Evolutionary conservation across 2,329 filamentous ascomycete species (phyloP), one percentile per base, ranked within the genome.

Genomic region (Stagonosporopsis vannaccii): DNA sequence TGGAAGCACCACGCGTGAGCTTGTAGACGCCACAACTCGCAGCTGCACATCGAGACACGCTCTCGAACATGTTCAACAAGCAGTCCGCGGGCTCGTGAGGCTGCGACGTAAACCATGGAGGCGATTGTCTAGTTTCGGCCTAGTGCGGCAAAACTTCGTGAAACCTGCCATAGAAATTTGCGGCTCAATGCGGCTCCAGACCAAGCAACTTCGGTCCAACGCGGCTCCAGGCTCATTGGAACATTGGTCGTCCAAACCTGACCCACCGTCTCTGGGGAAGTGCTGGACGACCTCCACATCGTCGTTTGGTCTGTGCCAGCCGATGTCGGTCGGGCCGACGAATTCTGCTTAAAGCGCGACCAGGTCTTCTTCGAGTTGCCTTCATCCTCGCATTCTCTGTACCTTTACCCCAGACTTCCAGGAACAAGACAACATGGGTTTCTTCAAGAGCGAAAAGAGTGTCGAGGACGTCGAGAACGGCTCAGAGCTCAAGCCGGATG

Each of bases 121-220:
- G 37, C 28, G 36, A 47, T 46, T 51, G 13, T 11, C 53, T 30
- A 7, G 2, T 26, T 43, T 9, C 36, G 47, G 53, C 47, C 30
- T 56, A 56, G 53, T 43, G 4, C 47, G 53, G 53, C 53, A 35
- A 37, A 46, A 35, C 41, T 37, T 56, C 53, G 53, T 50, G 43
- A 50, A 37, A 56, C 53, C 36, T 56, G 53, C 53, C 43, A 12
- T 22, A 12, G 37, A 32, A 32, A 17, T 35, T 36, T 42, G 54
- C 54, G 48, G 54, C 54, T 57, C 54, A 44, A 52, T 48, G 54
- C 54, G 54, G 54, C 54, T 52, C 54, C 48, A 57, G 28, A 51
- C 53, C 47, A 35, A 22, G 15, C 41, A 35, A 19, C 23, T 15
- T 56, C 53, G 53, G 53, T 32, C 47, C 20, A 51, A 45, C 32